phyloP scores from a whole-genome alignment of 2,329 filamentous ascomycete species.

The Ophiocordyceps polyrhachis-furcata region DNA sequence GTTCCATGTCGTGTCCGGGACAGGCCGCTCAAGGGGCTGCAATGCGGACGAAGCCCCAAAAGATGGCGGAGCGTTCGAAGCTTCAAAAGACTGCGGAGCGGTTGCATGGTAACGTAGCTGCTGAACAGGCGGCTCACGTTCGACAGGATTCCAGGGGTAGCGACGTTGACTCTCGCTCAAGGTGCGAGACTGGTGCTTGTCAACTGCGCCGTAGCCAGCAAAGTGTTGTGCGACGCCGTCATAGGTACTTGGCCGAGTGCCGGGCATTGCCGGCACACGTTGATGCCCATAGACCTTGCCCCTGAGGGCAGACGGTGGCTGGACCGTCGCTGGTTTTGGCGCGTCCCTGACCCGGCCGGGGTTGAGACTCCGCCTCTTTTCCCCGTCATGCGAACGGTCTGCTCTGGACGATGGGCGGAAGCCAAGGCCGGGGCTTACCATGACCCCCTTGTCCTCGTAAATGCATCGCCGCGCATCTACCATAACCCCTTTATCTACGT shows the following conservation, averaged over 20 bases:
- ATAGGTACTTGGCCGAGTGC: neutral
- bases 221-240: neutral
- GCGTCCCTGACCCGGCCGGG: neutral
- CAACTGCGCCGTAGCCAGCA: neutral
- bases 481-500: neutral
- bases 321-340: neutral
- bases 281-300: neutral
- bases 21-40: neutral
- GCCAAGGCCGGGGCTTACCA: slow-evolving; percentile 3
- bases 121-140: neutral
- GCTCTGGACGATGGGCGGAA: neutral
- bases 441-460: slow-evolving; percentile 7
- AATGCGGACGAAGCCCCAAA: no score
- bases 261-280: neutral
- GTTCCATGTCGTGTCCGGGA: neutral
- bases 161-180: neutral
- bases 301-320: neutral
- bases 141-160: neutral
- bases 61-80: neutral
- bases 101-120: neutral
- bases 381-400: neutral
- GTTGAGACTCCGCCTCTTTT: neutral
- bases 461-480: neutral
- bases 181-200: neutral
- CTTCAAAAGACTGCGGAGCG: neutral